These are phyloP conservation scores for Kuraishia piskuri DNA, from an alignment of 805 yeast species.

Conservation along the genomic window DNA sequence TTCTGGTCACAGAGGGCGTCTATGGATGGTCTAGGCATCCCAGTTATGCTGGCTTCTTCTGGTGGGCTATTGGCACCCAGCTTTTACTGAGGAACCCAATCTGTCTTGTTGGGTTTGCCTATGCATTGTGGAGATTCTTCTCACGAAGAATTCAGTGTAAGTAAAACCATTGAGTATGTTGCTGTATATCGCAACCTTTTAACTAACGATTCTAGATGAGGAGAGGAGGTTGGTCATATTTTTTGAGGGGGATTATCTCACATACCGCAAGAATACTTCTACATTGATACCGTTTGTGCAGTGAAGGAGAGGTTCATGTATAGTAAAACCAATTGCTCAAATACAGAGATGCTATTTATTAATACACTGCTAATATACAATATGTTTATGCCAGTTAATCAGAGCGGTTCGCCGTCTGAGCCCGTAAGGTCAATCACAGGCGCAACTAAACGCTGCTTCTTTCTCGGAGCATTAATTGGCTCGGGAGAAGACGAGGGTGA, in stretches of 20 bases:
- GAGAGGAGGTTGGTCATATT: slow-evolving; percentile 57
- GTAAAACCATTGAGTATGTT: slow-evolving; percentile 1
- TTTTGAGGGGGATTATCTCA: slow-evolving; percentile 59
- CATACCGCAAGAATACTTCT: slow-evolving; percentile 39
- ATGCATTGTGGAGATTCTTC: slow-evolving; percentile 66
- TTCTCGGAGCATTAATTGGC: not conserved
- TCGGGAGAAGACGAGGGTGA: not conserved
- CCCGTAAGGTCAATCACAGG: not conserved
- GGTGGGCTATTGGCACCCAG: slow-evolving; percentile 92
- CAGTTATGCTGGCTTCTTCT: slow-evolving; percentile 81
- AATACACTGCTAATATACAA: not conserved
- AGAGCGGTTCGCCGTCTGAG: too few relatives aligned
- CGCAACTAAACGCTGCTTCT: not conserved
- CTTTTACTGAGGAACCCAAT: slow-evolving; percentile 60
- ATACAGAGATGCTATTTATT: not conserved
- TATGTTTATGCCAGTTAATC: not conserved
- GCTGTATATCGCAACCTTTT: too few relatives aligned
- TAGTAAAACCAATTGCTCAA: too few relatives aligned
- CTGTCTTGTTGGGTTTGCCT: slow-evolving; percentile 41
- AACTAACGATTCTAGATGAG: slow-evolving; percentile 31
- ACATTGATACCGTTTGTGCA: slow-evolving; percentile 62
- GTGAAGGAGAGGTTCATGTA: not conserved
- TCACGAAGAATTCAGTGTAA: slow-evolving; percentile 43
- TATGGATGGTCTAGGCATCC: slow-evolving; percentile 75
- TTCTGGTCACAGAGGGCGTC: slow-evolving; percentile 64